Percentiles rank a stretch among this genome's conserved stretches.
phyloP scores from a whole-genome alignment of 805 yeast species.

The Ogataea degrootiae region DNA sequence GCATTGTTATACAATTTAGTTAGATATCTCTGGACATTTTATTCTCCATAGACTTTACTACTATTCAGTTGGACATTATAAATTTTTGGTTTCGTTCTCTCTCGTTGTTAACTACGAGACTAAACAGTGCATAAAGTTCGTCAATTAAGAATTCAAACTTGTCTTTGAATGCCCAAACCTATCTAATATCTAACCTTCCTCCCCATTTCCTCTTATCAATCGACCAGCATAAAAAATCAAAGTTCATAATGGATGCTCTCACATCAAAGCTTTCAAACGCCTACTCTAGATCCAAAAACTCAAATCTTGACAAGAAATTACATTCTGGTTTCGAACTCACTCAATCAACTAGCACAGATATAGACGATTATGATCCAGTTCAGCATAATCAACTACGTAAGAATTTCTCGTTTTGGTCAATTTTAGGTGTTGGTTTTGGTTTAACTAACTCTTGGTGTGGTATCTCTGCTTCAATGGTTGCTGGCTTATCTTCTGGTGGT shows the following conservation, averaged over 20 bases:
- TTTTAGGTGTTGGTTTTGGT: conserved; percentile 57
- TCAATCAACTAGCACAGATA: background rate
- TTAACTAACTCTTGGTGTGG: conserved; percentile 61
- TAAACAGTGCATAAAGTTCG: too few species aligned
- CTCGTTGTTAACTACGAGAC: too few species aligned
- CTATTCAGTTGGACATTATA: too few species aligned
- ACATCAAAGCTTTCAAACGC: too few species aligned
- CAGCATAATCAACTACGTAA: conserved; percentile 22
- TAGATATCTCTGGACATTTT: too few species aligned
- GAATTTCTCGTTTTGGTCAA: conserved; percentile 40
- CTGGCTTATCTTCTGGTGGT: conserved; percentile 56
- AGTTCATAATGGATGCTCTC: background rate
- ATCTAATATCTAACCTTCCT: too few species aligned
- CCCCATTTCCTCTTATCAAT: too few species aligned
- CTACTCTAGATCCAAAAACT: background rate
- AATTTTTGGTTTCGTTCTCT: too few species aligned
- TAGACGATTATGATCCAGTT: conserved; percentile 17
- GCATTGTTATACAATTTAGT: too few species aligned
- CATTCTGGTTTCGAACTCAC: background rate
- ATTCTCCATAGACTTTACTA: too few species aligned
- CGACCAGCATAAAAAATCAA: background rate
- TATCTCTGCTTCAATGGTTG: conserved; percentile 48
- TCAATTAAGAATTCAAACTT: too few species aligned
- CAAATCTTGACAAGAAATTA: background rate
- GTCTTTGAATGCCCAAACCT: too few species aligned